Percentiles rank a stretch among this genome's conserved stretches.
Conservation (phyloP, 257 asterid species). For the Salvia splendens region DNA sequence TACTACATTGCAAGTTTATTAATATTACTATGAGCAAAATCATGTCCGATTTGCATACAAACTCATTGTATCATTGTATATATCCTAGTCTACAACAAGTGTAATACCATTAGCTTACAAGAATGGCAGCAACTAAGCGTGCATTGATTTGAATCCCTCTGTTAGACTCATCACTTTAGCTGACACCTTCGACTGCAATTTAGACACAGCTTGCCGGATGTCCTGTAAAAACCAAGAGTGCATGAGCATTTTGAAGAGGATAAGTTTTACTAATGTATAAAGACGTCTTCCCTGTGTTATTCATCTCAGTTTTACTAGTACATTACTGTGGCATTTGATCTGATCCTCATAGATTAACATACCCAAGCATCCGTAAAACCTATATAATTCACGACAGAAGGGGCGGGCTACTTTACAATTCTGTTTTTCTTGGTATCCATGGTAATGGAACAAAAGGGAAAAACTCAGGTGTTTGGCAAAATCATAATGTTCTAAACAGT, state of each 20-base stretch:
- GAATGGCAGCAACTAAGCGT: constrained; percentile 42
- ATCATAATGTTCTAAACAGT: not conserved
- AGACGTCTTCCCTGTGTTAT: not conserved
- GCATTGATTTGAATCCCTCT: constrained; percentile 86
- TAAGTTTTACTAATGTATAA: not conserved
- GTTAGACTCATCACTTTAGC: constrained; percentile 82
- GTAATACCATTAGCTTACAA: not conserved
- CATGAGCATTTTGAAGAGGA: not conserved
- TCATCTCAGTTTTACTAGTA: not conserved
- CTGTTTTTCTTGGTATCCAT: not conserved
- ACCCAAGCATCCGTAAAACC: no score
- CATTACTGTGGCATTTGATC: not conserved
- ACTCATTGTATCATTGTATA: not conserved
- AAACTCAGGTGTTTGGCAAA: not conserved
- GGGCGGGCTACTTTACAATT: not conserved
- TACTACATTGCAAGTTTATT: not conserved
- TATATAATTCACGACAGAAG: not conserved
- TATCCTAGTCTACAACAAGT: constrained; percentile 22
- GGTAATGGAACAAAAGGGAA: no score
- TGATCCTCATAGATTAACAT: not conserved
- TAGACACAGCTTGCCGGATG: constrained; percentile 70
- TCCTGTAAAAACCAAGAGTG: constrained; percentile 50
- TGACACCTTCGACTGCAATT: constrained; percentile 68
- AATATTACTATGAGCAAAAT: not conserved
- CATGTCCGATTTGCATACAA: not conserved